These are phyloP conservation scores for Panicum hallii DNA, from an alignment of 202 grass and related monocot genomes.

Conservation along the genomic window DNA sequence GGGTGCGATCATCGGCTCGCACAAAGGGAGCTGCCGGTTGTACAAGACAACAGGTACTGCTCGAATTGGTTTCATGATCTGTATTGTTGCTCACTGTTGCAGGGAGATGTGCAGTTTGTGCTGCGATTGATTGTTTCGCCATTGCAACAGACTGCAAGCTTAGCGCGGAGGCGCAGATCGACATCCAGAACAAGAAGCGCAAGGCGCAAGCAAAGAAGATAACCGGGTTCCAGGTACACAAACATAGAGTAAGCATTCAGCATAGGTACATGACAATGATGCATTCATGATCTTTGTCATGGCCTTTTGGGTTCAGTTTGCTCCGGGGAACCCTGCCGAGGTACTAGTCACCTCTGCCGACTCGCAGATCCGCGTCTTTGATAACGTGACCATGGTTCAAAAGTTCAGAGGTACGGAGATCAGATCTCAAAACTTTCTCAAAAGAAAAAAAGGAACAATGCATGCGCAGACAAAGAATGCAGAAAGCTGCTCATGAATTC, in stretches of 20 bases:
- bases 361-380: constrained; percentile 90
- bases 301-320: constrained; percentile 54
- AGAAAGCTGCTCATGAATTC: not conserved
- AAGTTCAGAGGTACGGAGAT: constrained; percentile 76
- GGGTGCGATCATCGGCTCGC: constrained; percentile 85
- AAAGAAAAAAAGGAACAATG: not conserved
- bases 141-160: constrained; percentile 72
- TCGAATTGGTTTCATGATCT: not conserved
- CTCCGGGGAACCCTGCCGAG: constrained; percentile 69
- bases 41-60: constrained; percentile 77
- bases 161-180: constrained; percentile 66
- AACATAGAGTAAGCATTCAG: not conserved
- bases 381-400: constrained; percentile 80
- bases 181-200: constrained; percentile 72
- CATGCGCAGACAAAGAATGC: not conserved
- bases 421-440: not conserved
- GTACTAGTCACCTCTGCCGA: constrained; percentile 91
- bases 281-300: not conserved
- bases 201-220: constrained; percentile 87
- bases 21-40: constrained; percentile 79
- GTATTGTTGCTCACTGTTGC: not conserved
- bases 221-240: constrained; percentile 83
- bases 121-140: not conserved
- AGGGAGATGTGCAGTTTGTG: not conserved
- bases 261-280: too few species aligned